Percentiles rank a stretch among this genome's conserved stretches.
phyloP scores from a whole-genome alignment of 2,329 filamentous ascomycete genomes.

The Aspergillus ochraceus region DNA sequence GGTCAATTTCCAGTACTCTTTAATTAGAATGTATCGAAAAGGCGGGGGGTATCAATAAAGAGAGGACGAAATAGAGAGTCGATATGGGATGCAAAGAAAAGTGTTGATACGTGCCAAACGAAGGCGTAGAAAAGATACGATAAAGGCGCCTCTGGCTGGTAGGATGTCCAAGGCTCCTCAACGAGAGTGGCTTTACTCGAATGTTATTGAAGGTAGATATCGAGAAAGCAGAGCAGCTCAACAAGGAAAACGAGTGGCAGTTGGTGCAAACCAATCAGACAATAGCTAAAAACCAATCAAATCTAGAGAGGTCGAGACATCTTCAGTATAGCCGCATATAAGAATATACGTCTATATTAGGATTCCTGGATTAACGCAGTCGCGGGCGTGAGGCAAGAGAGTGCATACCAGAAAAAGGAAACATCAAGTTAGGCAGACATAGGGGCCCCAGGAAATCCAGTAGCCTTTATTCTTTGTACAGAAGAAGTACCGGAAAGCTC shows the following conservation, averaged over 20 bases:
- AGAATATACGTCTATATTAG: neutral
- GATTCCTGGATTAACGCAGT: neutral
- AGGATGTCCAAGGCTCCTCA: neutral
- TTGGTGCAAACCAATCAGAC: neutral
- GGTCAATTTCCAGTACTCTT: neutral
- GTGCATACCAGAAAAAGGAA: neutral
- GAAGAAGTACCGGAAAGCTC: neutral
- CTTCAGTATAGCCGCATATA: neutral
- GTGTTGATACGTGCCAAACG: neutral
- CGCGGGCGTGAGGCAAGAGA: neutral
- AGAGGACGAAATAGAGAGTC: neutral
- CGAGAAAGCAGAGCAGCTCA: neutral
- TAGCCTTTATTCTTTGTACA: neutral
- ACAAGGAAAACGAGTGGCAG: neutral
- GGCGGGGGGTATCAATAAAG: neutral
- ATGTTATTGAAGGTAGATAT: neutral
- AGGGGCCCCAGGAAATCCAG: neutral
- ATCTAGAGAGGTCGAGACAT: neutral
- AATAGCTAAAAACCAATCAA: neutral
- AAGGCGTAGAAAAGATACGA: neutral
- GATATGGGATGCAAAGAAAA: neutral
- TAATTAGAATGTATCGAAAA: neutral
- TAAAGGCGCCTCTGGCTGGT: neutral
- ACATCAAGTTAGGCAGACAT: neutral
- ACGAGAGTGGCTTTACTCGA: neutral